Base-by-base conservation (phyloP, 1,139 yeast genomes). In the Geotrichum restrictum region DNA sequence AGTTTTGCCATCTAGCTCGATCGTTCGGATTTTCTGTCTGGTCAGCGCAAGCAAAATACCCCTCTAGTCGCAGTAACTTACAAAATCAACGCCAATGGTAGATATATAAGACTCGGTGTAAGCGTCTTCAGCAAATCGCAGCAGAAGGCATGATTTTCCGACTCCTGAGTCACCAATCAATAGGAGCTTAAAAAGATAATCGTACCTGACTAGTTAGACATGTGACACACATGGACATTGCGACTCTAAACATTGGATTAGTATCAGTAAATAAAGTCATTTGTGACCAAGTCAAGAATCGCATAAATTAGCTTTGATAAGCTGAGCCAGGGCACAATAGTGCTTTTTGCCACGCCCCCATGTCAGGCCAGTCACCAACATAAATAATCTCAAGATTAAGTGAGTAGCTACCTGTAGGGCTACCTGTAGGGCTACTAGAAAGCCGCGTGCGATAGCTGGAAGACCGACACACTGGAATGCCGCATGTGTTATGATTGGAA, bases 111-210 rank as follows among this genome's bases (percentile, higher is more conserved):
- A 96, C 64, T 93, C 96, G 39, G 97, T 91, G 74, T 91, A 93
- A 45, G 97, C 89, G 74, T 93, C 96, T 70, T 93, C 98, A 52
- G 98, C 96, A 69, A 93, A 93, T 73, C 98, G 83, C 66, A 93
- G 79, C 68, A 93, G 78, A 68, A 93, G 77, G 77, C 98, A 93
- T 11, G 98, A 89, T 71, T 93, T 93, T 59, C 98, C 98, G 48
- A 93, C 98, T 63, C 98, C 98, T 52, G 98, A 91, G 74, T 93
- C 97, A 56, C 98, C 98, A 66, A 93, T 93, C 74, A 91, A 82
- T 68, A 91, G 78, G 63, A 91, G 81, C 74, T 93, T 93, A 77
- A 93, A 93, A 68, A 93, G 81, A 71, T 88, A 93, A 74, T 93
- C 98, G 97, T 91, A 93, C 74, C 72, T 69, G 41, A 39, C 45